A percentile compares a stretch with the other conserved stretches of the same genome.
Conservation (phyloP, 192 early-diverging fungal genomes). For the Chytriomyces sp. region DNA sequence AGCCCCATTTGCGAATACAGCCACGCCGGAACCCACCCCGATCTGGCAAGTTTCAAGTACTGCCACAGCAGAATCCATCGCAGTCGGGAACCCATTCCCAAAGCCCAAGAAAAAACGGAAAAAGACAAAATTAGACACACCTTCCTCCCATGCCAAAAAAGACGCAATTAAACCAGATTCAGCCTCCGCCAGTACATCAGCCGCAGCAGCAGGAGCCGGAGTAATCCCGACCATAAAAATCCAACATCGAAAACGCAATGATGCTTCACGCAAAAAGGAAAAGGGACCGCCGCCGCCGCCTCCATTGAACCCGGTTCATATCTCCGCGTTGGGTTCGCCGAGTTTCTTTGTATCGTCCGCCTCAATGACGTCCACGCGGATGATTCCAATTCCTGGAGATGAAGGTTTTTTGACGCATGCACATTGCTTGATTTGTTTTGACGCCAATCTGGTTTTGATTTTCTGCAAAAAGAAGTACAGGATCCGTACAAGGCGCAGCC, state of each 20-base stretch:
- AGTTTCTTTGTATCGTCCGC: neutral
- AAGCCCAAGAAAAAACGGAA: neutral
- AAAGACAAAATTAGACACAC: neutral
- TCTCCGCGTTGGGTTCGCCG: slow-evolving; percentile 27
- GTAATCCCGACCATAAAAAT: neutral
- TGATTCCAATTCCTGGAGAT: neutral
- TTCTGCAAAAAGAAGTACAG: neutral
- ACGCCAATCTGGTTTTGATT: neutral
- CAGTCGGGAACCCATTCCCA: neutral
- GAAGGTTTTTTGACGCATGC: neutral
- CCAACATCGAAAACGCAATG: neutral
- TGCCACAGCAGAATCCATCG: no score
- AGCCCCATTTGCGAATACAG: no score
- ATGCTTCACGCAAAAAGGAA: neutral
- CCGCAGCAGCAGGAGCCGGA: neutral
- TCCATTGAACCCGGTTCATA: slow-evolving; percentile 30
- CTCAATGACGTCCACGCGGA: neutral
- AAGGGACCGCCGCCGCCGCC: slow-evolving; percentile 30
- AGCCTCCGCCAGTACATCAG: neutral
- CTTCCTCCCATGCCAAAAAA: neutral
- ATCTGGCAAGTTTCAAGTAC: no score
- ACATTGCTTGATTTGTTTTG: neutral
- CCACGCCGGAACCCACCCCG: no score
- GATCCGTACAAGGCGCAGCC: neutral
- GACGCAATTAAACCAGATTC: neutral